phyloP scores from a whole-genome alignment of 495 filamentous ascomycete genomes.

The Aspergillus biplanus region DNA sequence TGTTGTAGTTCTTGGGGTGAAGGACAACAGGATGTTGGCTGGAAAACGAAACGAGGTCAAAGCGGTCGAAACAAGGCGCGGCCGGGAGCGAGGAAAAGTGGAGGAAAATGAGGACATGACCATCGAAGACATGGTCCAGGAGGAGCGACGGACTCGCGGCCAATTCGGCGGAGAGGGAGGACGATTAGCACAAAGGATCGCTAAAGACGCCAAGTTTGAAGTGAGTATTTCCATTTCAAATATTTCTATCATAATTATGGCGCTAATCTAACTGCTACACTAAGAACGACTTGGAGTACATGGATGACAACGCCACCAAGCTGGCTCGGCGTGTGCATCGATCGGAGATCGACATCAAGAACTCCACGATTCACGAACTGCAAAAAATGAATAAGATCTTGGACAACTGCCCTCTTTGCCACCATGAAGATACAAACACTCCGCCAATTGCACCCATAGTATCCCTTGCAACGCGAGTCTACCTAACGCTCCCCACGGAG shows the following conservation, averaged over 20 bases:
- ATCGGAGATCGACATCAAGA: conserved; percentile 86
- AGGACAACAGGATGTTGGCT: conserved; percentile 87
- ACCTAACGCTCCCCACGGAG: conserved; percentile 84
- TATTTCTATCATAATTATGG: not conserved
- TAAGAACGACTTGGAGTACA: conserved; percentile 88
- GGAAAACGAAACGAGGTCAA: conserved; percentile 74
- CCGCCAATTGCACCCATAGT: conserved; percentile 88
- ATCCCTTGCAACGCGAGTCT: conserved; percentile 86
- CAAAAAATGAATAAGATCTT: conserved; percentile 88
- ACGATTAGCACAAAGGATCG: conserved; percentile 85
- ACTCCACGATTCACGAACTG: conserved; percentile 83
- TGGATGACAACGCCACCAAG: conserved; percentile 94
- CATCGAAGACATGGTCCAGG: conserved; percentile 92
- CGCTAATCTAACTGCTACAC: conserved; percentile 30
- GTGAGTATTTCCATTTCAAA: conserved; percentile 38
- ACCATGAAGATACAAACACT: conserved; percentile 84
- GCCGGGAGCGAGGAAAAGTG: conserved; percentile 76
- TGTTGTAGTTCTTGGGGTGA: conserved; percentile 80
- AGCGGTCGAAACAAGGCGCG: conserved; percentile 72
- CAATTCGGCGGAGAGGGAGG: conserved; percentile 80
- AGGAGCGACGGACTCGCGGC: conserved; percentile 82
- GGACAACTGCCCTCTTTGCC: conserved; percentile 87
- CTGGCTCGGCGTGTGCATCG: conserved; percentile 88
- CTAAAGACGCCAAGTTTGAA: conserved; percentile 88
- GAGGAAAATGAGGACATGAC: conserved; percentile 95